phyloP scores from a whole-genome alignment of 164 flowering plant species.

The Vitis rotundifolia region DNA sequence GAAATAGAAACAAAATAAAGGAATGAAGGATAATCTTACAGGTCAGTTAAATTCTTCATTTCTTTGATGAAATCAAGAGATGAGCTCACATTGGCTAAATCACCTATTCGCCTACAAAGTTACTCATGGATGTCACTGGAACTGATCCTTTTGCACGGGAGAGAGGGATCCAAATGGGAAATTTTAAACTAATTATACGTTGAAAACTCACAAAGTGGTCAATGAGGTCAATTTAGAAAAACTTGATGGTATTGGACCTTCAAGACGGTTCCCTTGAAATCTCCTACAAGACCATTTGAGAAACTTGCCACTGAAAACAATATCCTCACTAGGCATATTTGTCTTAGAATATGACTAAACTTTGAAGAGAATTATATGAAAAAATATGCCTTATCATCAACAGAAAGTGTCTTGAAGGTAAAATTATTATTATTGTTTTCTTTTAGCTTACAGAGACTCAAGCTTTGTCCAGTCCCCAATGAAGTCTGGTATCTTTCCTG shows the following conservation, averaged over 20 bases:
- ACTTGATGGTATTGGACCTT: slow-evolving; percentile 34
- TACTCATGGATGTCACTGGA: background rate
- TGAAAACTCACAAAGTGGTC: slow-evolving; percentile 17
- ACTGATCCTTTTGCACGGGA: background rate
- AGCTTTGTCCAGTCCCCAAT: slow-evolving; percentile 20
- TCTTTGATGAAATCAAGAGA: slow-evolving; percentile 34
- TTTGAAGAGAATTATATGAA: too few species aligned
- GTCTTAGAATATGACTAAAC: background rate
- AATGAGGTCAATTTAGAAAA: slow-evolving; percentile 22
- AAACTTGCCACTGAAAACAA: background rate
- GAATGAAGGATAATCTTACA: slow-evolving; percentile 25
- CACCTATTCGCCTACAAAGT: slow-evolving; percentile 20
- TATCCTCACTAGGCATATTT: background rate
- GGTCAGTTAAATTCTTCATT: slow-evolving; percentile 28
- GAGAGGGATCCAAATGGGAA: too few species aligned
- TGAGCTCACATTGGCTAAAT: slow-evolving; percentile 23
- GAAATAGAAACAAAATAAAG: background rate
- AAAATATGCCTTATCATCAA: too few species aligned
- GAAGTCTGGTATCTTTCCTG: slow-evolving; percentile 18
- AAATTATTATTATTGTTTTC: too few species aligned
- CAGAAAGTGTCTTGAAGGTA: too few species aligned
- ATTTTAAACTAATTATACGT: too few species aligned
- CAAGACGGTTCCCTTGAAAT: slow-evolving; percentile 22
- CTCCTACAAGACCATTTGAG: slow-evolving; percentile 17
- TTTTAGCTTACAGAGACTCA: slow-evolving; percentile 1